Evolutionary conservation across 345 rosid genomes (phyloP), one percentile per base, ranked within the genome.

Genomic region (Streptanthus diversifolius): DNA sequence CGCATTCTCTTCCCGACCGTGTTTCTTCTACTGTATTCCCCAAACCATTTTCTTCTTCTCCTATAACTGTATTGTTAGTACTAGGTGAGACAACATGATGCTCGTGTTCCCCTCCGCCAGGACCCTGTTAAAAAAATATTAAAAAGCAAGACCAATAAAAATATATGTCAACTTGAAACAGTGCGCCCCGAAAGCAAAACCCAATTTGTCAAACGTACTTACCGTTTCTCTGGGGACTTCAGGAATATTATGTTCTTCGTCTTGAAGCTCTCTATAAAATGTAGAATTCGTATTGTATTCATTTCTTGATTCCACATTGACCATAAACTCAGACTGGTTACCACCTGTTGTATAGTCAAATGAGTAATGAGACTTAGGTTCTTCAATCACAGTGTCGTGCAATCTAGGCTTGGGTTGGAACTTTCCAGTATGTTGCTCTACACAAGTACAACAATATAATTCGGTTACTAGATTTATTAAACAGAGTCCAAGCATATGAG

Each of bases 321-420:
- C 56, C 65, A 66, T 30, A 65, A 19, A 54, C 70, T 61, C 81
- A 17, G 76, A 65, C 37, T 63, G 65, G 1, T 64, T 73, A 64
- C 71, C 72, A 53, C 59, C 76, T 58, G 17, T 33, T 53, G 74
- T 9, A 74, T 77, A 77, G 41, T 70, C 81, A 51, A 77, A 48
- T 15, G 78, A 57, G 73, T 78, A 69, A 66, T 77, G 67, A 76
- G 83, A 25, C 63, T 40, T 39, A 25, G 75, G 66, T 56, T 56
- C 75, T 70, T 70, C 80, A 63, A 63, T 35, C 61, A 76, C 53
- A 75, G 80, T 75, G 15, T 79, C 79, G 48, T 78, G 76, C 67
- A 76, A 7, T 75, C 82, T 78, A 32, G 81, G 82, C 69, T 82
- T 79, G 66, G 90, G 83, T 63, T 81, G 81, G 60, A 76, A 70